Evolutionary conservation across 2,329 filamentous ascomycete genomes (phyloP), one percentile per base, ranked within the genome.

Genomic region (Pseudogymnoascus sp.): DNA sequence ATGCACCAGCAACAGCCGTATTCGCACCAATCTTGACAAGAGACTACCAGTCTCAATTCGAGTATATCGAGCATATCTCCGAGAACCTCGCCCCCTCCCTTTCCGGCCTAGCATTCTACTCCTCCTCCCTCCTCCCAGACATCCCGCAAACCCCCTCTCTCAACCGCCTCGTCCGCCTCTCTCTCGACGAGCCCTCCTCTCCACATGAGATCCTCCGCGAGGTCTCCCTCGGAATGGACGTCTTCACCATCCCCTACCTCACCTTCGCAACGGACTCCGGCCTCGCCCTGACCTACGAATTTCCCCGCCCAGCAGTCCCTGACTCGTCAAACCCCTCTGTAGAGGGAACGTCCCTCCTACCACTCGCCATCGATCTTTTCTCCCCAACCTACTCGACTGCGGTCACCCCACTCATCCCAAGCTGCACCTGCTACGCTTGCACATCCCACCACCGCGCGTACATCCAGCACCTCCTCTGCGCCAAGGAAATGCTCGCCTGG

Each of bases 401-500:
- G 40, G 73, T 90, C 0, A 74, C 75, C 0, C 87, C 93, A 0
- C 77, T 97, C 2, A 72, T 76, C 1, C 70, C 80, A 5, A 81
- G 75, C 14, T 99, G 95, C 74, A 69, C 76, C 61, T 99, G 95
- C 80, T 93, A 96, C 74, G 80, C 91, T 21, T 99, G 95, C 79
- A 84, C 80, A 1, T 83, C 83, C 16, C 93, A 97, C 74, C 91
- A 96, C 75, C 81, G 88, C 60, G 93, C 95, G 0, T 99, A 90
- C 75, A 72, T 99, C 37, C 88, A 92, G 68, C 95, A 99, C 74
- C 81, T 97, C 0, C 83, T 99, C 5, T 82, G 85, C 57, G 92
- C 95, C 0, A 96, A 93, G 72, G 95, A 99, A 76, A 97, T 99
- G 95, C 85, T 97, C 4, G 93, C 89, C 23, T 99, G 95, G 95